These are phyloP conservation scores for Curvularia eragrostidis DNA, from an alignment of 2,329 filamentous ascomycete species.

Conservation along the genomic window DNA sequence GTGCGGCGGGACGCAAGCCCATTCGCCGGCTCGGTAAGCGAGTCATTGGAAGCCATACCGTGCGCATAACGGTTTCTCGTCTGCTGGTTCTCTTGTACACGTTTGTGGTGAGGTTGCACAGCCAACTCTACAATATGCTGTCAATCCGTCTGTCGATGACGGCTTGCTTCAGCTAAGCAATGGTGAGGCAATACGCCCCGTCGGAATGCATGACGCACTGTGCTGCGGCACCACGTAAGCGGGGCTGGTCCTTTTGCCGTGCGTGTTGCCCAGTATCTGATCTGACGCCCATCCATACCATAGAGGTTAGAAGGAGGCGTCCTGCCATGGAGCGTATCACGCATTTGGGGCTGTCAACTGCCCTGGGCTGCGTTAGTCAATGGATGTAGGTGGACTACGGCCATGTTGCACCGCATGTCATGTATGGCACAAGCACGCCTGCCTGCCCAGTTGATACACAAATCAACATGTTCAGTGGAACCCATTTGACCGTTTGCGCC, in stretches of 20 bases:
- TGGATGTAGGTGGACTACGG: constrained; percentile 5
- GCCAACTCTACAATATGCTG: background rate
- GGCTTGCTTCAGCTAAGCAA: background rate
- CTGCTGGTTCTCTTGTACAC: constrained; percentile 8
- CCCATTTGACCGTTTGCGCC: constrained; percentile 5
- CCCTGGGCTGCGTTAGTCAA: constrained; percentile 15
- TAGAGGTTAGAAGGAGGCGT: background rate
- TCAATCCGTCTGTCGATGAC: background rate
- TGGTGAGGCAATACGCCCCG: background rate
- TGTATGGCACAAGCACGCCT: background rate
- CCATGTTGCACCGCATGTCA: constrained; percentile 16
- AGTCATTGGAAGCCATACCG: constrained; percentile 26
- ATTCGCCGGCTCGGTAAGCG: constrained; percentile 28
- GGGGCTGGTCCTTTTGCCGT: background rate
- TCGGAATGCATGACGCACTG: background rate
- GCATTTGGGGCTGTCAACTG: constrained; percentile 6
- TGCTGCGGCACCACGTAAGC: background rate
- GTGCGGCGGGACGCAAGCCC: constrained; percentile 23
- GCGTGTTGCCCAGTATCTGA: background rate
- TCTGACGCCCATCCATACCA: background rate
- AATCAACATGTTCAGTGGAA: background rate
- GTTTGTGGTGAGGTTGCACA: background rate
- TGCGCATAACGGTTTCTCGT: constrained; percentile 26
- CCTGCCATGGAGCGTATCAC: background rate
- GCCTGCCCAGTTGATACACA: background rate